These are phyloP conservation scores for Solanum pennellii DNA, from an alignment of 257 asterid genomes.

Conservation along the genomic window DNA sequence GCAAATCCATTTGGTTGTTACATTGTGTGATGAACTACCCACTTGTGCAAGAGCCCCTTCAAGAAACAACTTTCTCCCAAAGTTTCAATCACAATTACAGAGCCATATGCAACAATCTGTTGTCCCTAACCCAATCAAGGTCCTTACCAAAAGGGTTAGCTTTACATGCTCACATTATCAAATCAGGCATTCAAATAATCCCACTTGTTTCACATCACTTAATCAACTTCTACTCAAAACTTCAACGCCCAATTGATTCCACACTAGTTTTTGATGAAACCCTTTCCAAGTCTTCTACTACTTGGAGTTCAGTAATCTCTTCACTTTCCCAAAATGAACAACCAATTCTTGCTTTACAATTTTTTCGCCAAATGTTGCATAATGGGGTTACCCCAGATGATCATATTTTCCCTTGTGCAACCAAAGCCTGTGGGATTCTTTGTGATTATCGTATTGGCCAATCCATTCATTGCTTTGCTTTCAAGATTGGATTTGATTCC, in stretches of 20 bases:
- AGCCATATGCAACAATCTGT: constrained; percentile 40
- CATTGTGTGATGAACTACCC: constrained; percentile 21
- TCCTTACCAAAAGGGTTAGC: constrained; percentile 37
- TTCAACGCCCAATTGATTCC: constrained; percentile 46
- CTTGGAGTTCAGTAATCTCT: constrained; percentile 79
- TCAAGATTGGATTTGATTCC: constrained; percentile 38
- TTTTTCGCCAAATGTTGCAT: constrained; percentile 39
- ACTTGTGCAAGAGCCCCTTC: not conserved
- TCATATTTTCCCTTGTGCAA: constrained; percentile 46
- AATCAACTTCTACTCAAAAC: constrained; percentile 71
- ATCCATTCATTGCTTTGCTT: constrained; percentile 48
- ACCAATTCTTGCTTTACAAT: constrained; percentile 41
- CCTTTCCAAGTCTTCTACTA: constrained; percentile 51
- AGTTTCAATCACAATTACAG: constrained; percentile 41
- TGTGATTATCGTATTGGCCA: constrained; percentile 21
- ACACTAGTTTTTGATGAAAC: constrained; percentile 44
- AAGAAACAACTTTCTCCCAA: not conserved
- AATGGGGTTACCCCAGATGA: constrained; percentile 39
- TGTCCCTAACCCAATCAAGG: constrained; percentile 34
- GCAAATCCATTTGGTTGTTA: not conserved
- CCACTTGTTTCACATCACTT: constrained; percentile 63
- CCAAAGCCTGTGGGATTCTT: constrained; percentile 50
- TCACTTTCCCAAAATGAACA: constrained; percentile 60
- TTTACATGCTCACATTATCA: constrained; percentile 54
- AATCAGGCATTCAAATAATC: constrained; percentile 42